phyloP scores from a whole-genome alignment of 805 yeast species.

The Lipomyces sp. region DNA sequence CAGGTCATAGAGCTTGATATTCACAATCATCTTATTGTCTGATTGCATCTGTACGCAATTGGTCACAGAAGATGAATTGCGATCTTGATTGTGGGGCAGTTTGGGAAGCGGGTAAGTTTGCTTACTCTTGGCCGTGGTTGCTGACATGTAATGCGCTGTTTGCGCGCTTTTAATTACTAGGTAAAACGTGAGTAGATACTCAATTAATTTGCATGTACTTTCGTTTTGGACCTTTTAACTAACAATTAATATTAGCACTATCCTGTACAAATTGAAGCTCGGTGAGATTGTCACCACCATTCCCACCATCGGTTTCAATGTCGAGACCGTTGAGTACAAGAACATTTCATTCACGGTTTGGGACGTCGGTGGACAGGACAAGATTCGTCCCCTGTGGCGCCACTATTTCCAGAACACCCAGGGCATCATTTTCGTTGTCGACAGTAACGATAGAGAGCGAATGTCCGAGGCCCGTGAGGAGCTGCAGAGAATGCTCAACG shows the following conservation, averaged over 20 bases:
- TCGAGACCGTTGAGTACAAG: slow-evolving; percentile 80
- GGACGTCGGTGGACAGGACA: slow-evolving; percentile 97
- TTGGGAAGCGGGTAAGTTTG: neutral
- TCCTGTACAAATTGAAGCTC: slow-evolving; percentile 68
- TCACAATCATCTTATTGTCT: neutral
- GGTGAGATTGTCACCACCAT: slow-evolving; percentile 66
- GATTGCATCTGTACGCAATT: neutral
- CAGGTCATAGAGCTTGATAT: neutral
- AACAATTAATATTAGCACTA: slow-evolving; percentile 50
- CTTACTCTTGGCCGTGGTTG: neutral
- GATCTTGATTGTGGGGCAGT: neutral
- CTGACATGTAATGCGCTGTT: slow-evolving; percentile 2
- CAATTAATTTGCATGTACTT: neutral
- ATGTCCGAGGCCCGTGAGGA: slow-evolving; percentile 79
- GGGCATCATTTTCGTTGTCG: slow-evolving; percentile 89
- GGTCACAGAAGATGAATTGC: neutral
- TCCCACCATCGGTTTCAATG: slow-evolving; percentile 74
- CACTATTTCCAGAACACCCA: slow-evolving; percentile 93
- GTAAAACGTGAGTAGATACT: slow-evolving; percentile 34
- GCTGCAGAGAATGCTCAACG: slow-evolving; percentile 75
- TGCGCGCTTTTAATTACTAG: neutral
- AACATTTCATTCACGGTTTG: slow-evolving; percentile 85
- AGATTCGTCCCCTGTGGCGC: slow-evolving; percentile 92
- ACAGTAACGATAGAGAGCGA: slow-evolving; percentile 73
- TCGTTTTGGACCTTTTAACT: neutral